Evolutionary conservation across 1,284 basidiomycete species (phyloP).

Genomic region (Coniferiporia sulphurascens): DNA sequence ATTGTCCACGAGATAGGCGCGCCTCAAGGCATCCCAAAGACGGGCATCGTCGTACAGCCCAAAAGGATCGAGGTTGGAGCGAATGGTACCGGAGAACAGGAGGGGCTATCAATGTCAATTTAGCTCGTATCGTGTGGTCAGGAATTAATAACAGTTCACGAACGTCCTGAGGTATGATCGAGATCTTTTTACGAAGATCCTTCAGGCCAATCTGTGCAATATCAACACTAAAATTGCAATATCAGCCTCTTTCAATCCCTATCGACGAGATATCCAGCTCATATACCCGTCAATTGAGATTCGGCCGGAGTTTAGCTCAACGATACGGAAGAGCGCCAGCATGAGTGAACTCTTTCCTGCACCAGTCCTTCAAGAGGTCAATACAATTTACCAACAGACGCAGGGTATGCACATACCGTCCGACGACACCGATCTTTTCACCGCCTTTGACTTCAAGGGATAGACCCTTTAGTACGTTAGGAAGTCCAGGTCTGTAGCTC

Average conservation of each 20-base stretch:
- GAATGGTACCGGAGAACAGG: conserved; percentile 52
- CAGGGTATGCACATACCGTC: conserved; percentile 33
- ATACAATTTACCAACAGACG: background rate
- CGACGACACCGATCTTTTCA: conserved; percentile 79
- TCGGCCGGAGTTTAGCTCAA: conserved; percentile 34
- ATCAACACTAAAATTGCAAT: conserved; percentile 43
- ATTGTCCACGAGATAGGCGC: conserved; percentile 47
- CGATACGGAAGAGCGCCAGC: conserved; percentile 33
- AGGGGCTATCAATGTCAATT: conserved; percentile 33
- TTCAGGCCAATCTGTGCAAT: conserved; percentile 45
- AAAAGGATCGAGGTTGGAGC: conserved; percentile 70
- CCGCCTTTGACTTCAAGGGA: conserved; percentile 55
- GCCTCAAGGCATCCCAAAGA: conserved; percentile 58
- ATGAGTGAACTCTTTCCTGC: conserved; percentile 37
- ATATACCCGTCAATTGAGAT: conserved; percentile 42
- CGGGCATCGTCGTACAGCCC: conserved; percentile 50
- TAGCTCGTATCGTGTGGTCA: conserved; percentile 10
- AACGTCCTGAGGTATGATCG: conserved; percentile 53
- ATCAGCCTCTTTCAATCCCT: background rate
- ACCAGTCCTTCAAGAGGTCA: conserved; percentile 33
- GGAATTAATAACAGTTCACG: background rate
- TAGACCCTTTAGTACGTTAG: conserved; percentile 55
- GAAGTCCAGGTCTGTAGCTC: conserved; percentile 53
- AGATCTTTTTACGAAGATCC: conserved; percentile 42
- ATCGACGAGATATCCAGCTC: conserved; percentile 33